phyloP scores from a whole-genome alignment of 805 yeast genomes.

The Zygosaccharomyces bailii region DNA sequence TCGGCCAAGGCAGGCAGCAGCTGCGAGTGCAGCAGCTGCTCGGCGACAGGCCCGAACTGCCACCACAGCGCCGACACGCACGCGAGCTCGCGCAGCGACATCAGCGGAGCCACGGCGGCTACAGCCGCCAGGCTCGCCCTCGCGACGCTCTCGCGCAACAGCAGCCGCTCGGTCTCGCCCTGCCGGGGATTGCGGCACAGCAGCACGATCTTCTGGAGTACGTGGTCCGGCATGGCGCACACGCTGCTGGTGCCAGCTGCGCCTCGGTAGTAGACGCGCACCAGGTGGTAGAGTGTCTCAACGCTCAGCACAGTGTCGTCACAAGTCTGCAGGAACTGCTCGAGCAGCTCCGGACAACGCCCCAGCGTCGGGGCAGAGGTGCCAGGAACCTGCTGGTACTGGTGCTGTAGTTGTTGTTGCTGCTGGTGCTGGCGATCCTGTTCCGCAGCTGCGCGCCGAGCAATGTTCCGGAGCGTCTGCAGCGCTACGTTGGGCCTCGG shows the following conservation, averaged over 20 bases:
- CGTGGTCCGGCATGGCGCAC: not conserved
- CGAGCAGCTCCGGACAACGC: slow-evolving; percentile 7
- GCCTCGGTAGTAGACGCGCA: slow-evolving; percentile 12
- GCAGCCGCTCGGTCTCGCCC: not conserved
- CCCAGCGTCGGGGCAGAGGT: not conserved
- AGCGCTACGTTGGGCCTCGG: slow-evolving; percentile 12
- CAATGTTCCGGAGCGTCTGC: slow-evolving; percentile 21
- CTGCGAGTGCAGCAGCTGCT: slow-evolving; percentile 5
- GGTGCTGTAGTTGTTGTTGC: not conserved
- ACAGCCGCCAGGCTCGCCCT: slow-evolving; percentile 3
- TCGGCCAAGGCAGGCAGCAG: slow-evolving; percentile 10
- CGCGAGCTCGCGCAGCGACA: slow-evolving; percentile 6
- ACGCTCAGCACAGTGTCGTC: slow-evolving; percentile 7
- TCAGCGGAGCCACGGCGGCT: not conserved
- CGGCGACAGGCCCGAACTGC: slow-evolving; percentile 12
- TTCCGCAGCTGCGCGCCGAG: slow-evolving; percentile 7
- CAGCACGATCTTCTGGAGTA: not conserved
- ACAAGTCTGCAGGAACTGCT: slow-evolving; percentile 4
- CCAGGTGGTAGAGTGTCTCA: slow-evolving; percentile 10
- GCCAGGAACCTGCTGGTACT: too few relatives aligned
- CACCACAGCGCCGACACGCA: slow-evolving; percentile 20
- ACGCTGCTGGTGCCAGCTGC: not conserved
- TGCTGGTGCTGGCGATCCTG: not conserved
- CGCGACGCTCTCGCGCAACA: slow-evolving; percentile 1
- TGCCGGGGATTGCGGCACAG: not conserved